These are phyloP conservation scores for Turnera subulata DNA, from an alignment of 345 rosid species.

Conservation along the genomic window DNA sequence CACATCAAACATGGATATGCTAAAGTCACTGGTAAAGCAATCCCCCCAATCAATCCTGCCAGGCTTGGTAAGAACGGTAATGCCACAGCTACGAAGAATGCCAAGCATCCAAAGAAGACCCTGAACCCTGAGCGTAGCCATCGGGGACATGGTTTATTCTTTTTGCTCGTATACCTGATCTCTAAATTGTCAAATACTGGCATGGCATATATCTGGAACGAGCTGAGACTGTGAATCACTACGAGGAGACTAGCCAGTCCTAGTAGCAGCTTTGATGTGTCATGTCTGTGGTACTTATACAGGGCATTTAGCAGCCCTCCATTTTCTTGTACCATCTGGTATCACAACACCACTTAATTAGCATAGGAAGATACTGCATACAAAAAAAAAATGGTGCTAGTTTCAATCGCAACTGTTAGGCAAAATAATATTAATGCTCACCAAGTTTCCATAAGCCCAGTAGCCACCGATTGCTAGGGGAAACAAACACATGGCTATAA, in stretches of 20 bases:
- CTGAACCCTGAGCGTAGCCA: conserved; percentile 46
- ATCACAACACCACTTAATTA: neutral
- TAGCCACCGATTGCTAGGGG: conserved; percentile 54
- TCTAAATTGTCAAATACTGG: conserved; percentile 58
- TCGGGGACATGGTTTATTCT: conserved; percentile 43
- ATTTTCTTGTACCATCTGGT: conserved; percentile 41
- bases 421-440: conserved; percentile 10
- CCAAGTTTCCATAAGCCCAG: conserved; percentile 54
- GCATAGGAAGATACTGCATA: neutral
- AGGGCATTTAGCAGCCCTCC: conserved; percentile 42
- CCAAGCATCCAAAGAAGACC: conserved; percentile 41
- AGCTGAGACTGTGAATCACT: conserved; percentile 49
- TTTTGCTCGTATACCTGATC: conserved; percentile 38
- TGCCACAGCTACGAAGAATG: conserved; percentile 46
- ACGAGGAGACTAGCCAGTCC: conserved; percentile 42
- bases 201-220: conserved; percentile 62
- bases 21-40: conserved; percentile 47
- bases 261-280: conserved; percentile 32
- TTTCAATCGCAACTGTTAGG: neutral
- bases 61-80: conserved; percentile 52
- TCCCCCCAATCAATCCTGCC: conserved; percentile 55
- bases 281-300: conserved; percentile 30
- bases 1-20: conserved; percentile 62
- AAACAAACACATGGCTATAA: conserved; percentile 45
- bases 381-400: no score